Base-by-base conservation (phyloP, 179 eudicot genomes). In the Actinidia arguta region DNA sequence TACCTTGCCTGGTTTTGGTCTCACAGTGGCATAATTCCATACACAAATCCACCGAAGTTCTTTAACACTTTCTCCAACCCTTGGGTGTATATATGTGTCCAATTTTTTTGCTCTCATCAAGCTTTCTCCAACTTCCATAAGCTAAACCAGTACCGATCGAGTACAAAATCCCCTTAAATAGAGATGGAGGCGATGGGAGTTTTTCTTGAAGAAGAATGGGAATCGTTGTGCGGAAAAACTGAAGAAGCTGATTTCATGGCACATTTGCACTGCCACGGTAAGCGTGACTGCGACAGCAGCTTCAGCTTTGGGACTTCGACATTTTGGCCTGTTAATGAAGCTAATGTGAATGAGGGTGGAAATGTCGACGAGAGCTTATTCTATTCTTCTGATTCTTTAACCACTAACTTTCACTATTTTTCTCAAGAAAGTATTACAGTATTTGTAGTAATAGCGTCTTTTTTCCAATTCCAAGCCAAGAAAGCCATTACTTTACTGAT, bases 161-260 rank as follows among this genome's bases (percentile, higher is more conserved):
- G 36, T 31, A 47, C 16, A 71, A 9, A 1, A 48, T 14, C 13
- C 18, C 18, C 42, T 6, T 14, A 73, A n/a, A 25, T 8, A 69
- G 69, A 61, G 68, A 86, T 87, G 92, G 87, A 90, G 73, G 76
- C 81, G 17, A 72, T 84, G 58, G 91, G 88, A 85, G 80, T 78
- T 78, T 87, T 88, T 71, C 64, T 79, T 63, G 91, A 92, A 58
- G 91, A 89, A 55, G 98, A 94, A 50, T 90, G 89, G 91, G 95
- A 89, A 18, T 89, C 89, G 63, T 79, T 93, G 52, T 84, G 84
- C 86, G 87, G 86, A 82, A 73, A 90, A 84, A 36, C 56, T 31
- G 87, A 85, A 16, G 91, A 87, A 44, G 82, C 88, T 20, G 86
- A 88, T 70, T 69, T 55, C 71, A 25, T 82, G 77, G 39, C 79